A percentile compares a stretch with the other conserved stretches of the same genome.
These are phyloP conservation scores for Crithidia thermophila DNA, from an alignment of 208 protist genomes.

Conservation along the genomic window DNA sequence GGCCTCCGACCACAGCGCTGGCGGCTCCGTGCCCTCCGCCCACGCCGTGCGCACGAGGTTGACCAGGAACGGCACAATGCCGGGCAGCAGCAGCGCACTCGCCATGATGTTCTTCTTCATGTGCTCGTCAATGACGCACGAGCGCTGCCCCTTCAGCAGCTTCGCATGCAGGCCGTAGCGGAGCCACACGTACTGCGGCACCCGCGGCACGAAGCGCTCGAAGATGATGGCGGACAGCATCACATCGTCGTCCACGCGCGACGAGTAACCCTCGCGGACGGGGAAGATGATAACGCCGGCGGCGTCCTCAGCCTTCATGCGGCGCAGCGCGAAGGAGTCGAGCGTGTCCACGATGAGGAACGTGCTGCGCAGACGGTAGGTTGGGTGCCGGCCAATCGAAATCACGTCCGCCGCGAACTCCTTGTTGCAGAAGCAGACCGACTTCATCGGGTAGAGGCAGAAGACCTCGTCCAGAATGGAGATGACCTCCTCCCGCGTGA, in stretches of 20 bases:
- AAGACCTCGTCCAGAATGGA: constrained; percentile 89
- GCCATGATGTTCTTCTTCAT: constrained; percentile 88
- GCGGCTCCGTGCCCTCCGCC: constrained; percentile 49
- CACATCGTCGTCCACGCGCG: constrained; percentile 80
- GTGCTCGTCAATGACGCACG: constrained; percentile 74
- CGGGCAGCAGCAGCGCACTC: constrained; percentile 76
- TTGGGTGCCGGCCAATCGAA: constrained; percentile 75
- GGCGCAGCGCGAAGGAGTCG: constrained; percentile 57
- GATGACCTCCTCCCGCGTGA: constrained; percentile 68
- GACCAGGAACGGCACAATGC: constrained; percentile 85
- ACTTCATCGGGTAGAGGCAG: constrained; percentile 82
- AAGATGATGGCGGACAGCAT: constrained; percentile 87
- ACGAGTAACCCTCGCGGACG: constrained; percentile 66
- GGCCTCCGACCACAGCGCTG: constrained; percentile 51
- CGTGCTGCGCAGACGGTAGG: constrained; percentile 72
- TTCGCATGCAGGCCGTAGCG: constrained; percentile 80
- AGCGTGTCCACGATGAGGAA: constrained; percentile 74
- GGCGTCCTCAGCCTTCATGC: constrained; percentile 69
- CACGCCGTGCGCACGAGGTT: constrained; percentile 82
- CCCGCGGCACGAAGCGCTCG: constrained; percentile 61
- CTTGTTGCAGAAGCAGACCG: constrained; percentile 87
- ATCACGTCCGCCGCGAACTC: constrained; percentile 64
- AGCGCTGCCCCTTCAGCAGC: constrained; percentile 62
- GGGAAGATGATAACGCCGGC: constrained; percentile 78
- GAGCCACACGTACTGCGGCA: constrained; percentile 85